Evolutionary conservation across 1,139 yeast genomes (phyloP), one percentile per base, ranked within the genome.

Genomic region (Hanseniaspora sp.): DNA sequence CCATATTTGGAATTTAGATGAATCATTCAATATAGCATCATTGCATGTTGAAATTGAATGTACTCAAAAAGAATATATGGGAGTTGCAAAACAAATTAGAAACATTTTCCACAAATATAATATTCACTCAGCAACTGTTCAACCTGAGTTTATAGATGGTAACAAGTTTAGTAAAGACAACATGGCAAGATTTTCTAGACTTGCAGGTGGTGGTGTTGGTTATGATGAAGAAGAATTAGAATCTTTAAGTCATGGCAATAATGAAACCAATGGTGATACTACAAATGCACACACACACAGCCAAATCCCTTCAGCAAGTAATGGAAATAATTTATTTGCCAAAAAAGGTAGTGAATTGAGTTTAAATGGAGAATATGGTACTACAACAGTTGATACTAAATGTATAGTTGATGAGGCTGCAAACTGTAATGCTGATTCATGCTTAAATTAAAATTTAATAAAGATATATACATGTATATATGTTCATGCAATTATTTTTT

Each of bases 1-100:
- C 74, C 98, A 92, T 67, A 84, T 92, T 57, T 92, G 98, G 98
- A 92, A 88, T 67, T 75, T 92, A 61, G 86, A 90, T 56, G 98
- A 92, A 70, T 86, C 83, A 59, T 77, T 86, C 55, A 76, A 82
- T 61, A 86, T 92, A 64, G 96, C 96, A 1, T 84, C 96, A 0
- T 75, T 92, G 59, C 98, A 92, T 66, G 83, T 90, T 46, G 86
- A 88, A 61, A 75, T 88, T 49, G 74, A 77, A 55, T 75, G 78
- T 15, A 72, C 75, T 5, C 83, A 85, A n/a, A 78, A 76, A 55
- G 76, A 77, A 45, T 92, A 88, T 66, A 71, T 83, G 59, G 69
- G 72, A n/a, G 77, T 86, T 51, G 95, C 95, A 7, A 74, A 80
- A 52, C 78, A 79, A 57, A 92, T 92, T 55, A 79, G 95, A 65